Percentiles rank a stretch among this genome's conserved stretches.
These are phyloP conservation scores for Geranomyces variabilis DNA, from an alignment of 192 early-diverging fungal genomes.

Conservation along the genomic window DNA sequence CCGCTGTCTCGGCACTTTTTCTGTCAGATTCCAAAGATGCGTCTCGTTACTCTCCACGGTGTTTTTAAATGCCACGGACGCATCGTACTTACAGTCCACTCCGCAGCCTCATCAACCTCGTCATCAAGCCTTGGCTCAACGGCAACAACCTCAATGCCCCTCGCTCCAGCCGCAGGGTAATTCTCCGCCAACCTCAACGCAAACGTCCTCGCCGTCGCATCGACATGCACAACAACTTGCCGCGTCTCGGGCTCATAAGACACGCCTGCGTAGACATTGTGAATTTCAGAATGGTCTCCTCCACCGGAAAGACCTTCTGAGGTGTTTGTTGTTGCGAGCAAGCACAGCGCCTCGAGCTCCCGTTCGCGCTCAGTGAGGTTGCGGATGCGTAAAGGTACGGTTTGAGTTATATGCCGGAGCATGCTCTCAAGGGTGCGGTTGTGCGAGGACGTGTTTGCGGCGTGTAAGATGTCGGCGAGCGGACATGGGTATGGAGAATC, in stretches of 20 bases:
- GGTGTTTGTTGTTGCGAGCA: background rate
- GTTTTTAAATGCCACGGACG: background rate
- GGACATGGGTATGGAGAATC: constrained; percentile 24
- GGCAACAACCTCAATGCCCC: constrained; percentile 20
- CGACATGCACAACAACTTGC: constrained; percentile 27
- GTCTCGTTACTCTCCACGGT: background rate
- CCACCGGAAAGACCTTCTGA: no score
- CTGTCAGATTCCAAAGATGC: background rate
- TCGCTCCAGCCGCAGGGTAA: constrained; percentile 18
- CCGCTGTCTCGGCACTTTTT: constrained; percentile 1
- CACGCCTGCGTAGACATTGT: constrained; percentile 4
- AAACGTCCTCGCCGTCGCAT: constrained; percentile 26
- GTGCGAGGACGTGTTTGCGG: constrained; percentile 10
- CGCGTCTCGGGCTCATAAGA: constrained; percentile 24
- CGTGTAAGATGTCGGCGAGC: constrained; percentile 18
- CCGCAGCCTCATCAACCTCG: constrained; percentile 8
- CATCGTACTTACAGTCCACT: background rate
- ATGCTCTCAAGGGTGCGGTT: constrained; percentile 12
- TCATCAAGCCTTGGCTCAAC: constrained; percentile 26
- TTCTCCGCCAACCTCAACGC: constrained; percentile 6
- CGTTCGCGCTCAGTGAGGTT: constrained; percentile 10
- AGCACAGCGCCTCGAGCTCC: constrained; percentile 20
- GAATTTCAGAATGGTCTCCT: background rate
- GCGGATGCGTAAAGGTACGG: constrained; percentile 8
- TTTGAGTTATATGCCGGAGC: constrained; percentile 11